Evolutionary conservation across 129 eudicot species (phyloP).

Genomic region (carrot (Daucus carota)): DH1_v3.0 NC_030384.2:37483501-37484000

Average conservation of each 20-base stretch:
- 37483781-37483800: neutral
- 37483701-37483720: neutral
- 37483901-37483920: constrained; percentile 70
- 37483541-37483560: no score
- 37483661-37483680: neutral
- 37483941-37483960: constrained; percentile 76
- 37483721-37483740: neutral
- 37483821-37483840: constrained; percentile 20
- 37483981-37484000: constrained; percentile 66
- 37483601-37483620: no score
- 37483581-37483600: no score
- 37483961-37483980: constrained; percentile 52
- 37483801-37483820: neutral
- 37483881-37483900: constrained; percentile 62
- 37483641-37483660: no score
- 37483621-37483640: no score
- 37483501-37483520: no score
- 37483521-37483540: no score
- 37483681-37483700: neutral
- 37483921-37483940: constrained; percentile 70
- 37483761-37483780: neutral
- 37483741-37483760: neutral
- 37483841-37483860: constrained; percentile 24
- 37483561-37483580: no score
- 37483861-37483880: constrained; percentile 68